phyloP scores from a whole-genome alignment of 495 filamentous ascomycete species.

The Cudoniella acicularis region DNA sequence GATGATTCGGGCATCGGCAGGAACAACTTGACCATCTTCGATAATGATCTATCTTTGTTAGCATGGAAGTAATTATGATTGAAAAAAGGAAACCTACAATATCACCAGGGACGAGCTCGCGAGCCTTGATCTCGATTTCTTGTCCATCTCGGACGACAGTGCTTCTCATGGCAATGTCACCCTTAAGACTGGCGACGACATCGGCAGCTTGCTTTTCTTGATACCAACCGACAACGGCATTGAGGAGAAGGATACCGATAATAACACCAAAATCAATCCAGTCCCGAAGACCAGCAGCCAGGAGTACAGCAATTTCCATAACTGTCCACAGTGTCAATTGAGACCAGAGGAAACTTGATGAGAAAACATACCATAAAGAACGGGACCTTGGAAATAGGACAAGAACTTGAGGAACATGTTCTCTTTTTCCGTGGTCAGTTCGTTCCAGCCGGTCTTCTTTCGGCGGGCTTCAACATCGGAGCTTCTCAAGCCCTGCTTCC shows the following conservation, averaged over 20 bases:
- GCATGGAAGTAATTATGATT: not conserved
- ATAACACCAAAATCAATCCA: conserved; percentile 86
- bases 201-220: conserved; percentile 86
- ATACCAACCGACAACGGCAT: conserved; percentile 82
- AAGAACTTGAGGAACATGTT: conserved; percentile 75
- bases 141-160: conserved; percentile 66
- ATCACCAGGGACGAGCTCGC: conserved; percentile 77
- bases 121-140: conserved; percentile 69
- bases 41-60: conserved; percentile 48
- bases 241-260: conserved; percentile 73
- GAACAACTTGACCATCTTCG: conserved; percentile 73
- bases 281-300: conserved; percentile 75
- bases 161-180: conserved; percentile 80
- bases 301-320: conserved; percentile 79
- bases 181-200: conserved; percentile 75
- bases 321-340: conserved; percentile 42
- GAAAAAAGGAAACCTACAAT: conserved; percentile 54
- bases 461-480: conserved; percentile 61
- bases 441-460: conserved; percentile 68
- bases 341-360: not conserved
- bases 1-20: conserved; percentile 71
- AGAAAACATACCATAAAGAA: conserved; percentile 68
- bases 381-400: conserved; percentile 76
- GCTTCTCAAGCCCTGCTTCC: conserved; percentile 56
- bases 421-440: conserved; percentile 71